Evolutionary conservation across 805 yeast genomes (phyloP), one percentile per base, ranked within the genome.

Genomic region (Kluyveromyces dobzhanskii): DNA sequence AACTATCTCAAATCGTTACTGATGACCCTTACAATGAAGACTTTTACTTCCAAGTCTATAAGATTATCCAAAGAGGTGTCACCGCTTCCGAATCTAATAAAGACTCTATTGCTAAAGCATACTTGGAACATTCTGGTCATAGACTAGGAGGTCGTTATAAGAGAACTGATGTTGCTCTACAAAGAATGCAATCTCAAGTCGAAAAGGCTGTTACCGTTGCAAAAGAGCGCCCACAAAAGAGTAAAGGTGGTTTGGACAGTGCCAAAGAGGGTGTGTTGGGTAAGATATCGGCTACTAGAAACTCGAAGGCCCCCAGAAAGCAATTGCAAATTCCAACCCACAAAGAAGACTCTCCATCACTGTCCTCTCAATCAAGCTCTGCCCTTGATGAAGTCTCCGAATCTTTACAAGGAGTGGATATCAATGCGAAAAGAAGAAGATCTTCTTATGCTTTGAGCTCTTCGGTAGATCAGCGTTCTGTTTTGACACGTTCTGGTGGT

Each of bases 21-120:
- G 97, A 88, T 41, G 97, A 92, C 62, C 98, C 98, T 11, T 85
- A 84, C 62, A 86, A 85, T 55, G 98, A 92, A 62, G 98, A 92
- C 66, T 92, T 90, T 56, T 92, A 92, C 58, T 85, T 81, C 55
- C 97, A 92, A 62, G 96, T 92, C 30, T 85, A 77, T 64, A 83
- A 88, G 53, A 76, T 82, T 47, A 68, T 84, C 46, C 80, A 80
- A 53, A 70, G 71, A 39, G 71, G 70, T 39, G 62, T 61, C 39
- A 48, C 53, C 19, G 56, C 54, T n/a, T 56, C 57, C 13, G 63
- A 59, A 38, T 70, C 78, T 3, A 75, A 73, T 45, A 75, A 73
- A 49, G 85, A 80, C 59, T 75, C 83, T n/a, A 81, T 88, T 67
- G 96, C 96, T 5, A 85, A 85, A 57, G 92, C 95, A 10, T 88